phyloP scores from a whole-genome alignment of 164 flowering plant genomes.

The Sedum album region DNA sequence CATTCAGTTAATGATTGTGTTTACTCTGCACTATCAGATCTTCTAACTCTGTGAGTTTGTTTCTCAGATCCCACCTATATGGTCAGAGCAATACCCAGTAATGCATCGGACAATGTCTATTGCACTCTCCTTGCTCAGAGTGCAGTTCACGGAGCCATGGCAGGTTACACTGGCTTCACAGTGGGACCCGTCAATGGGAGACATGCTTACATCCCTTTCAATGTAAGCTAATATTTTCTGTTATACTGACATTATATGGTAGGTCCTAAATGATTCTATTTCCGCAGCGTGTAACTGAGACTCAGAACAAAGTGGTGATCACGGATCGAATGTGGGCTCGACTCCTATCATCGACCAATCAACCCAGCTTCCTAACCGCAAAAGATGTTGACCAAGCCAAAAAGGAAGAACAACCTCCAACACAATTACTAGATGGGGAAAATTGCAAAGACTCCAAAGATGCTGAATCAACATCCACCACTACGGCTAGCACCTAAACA shows the following conservation, averaged over 20 bases:
- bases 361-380: conserved; percentile 43
- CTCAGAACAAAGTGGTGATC: conserved; percentile 45
- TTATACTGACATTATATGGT: not conserved
- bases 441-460: conserved; percentile 11
- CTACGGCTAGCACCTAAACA: not conserved
- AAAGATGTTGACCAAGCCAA: conserved; percentile 16
- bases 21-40: not conserved
- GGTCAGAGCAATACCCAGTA: conserved; percentile 69
- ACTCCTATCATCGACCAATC: conserved; percentile 52
- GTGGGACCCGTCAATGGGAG: conserved; percentile 45
- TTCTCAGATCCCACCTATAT: conserved; percentile 71
- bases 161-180: conserved; percentile 56
- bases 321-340: conserved; percentile 71
- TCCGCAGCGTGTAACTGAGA: conserved; percentile 38
- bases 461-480: not conserved
- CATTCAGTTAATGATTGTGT: not conserved
- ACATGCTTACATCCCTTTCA: conserved; percentile 39
- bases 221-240: conserved; percentile 20
- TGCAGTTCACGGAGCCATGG: conserved; percentile 73
- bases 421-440: conserved; percentile 22
- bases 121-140: conserved; percentile 73
- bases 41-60: not conserved
- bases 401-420: conserved; percentile 20
- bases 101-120: conserved; percentile 63
- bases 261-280: not conserved